Base-by-base conservation (phyloP, 2,329 filamentous ascomycete genomes). In the Grosmannia huntii region DNA sequence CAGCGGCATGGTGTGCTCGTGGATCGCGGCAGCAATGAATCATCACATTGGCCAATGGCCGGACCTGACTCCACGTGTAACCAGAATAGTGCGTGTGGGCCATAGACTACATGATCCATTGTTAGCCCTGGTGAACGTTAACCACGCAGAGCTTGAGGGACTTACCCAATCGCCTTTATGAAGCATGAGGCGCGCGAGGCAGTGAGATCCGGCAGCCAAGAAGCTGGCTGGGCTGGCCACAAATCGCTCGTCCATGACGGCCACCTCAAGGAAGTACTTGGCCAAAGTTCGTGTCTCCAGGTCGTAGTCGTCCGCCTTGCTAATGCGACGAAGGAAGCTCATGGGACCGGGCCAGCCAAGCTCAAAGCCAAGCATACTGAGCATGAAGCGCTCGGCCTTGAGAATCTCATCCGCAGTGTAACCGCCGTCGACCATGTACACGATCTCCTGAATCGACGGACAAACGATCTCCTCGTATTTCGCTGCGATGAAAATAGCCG, bases 391-490 rank as follows among this genome's bases (percentile, higher is more conserved):
- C 73, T 99, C 94, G 0, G 94, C 94, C 75, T 97, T 96, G 64
- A 97, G 81, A 59, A 99, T 92, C 74, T 97, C 94, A 59, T 96
- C 91, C 19, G 82, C 80, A 3, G 81, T 87, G 73, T 96, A 99
- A 58, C 90, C 90, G 50, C 85, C 82, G 69, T 99, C 94, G 48
- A 99, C 94, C 92, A 99, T 97, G 76, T 92, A 97, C 60, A 96
- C 88, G 67, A 99, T 95, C 76, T 99, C 94, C 61, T 87, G 82
- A 25, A 99, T 84, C 0, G 92, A 96, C 27, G 91, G 94, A 71
- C 91, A 96, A 72, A 96, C 95, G 76, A 99, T 96, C 75, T 99
- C 94, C 72, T 99, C 94, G 69, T 96, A 99, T 74, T 99, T 99
- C 65, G 94, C 89, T 14, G 94, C 94, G 61, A 99, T 86, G 66